These are phyloP conservation scores for Syzygium aqueum DNA, from an alignment of 345 rosid species.

Conservation along the genomic window DNA sequence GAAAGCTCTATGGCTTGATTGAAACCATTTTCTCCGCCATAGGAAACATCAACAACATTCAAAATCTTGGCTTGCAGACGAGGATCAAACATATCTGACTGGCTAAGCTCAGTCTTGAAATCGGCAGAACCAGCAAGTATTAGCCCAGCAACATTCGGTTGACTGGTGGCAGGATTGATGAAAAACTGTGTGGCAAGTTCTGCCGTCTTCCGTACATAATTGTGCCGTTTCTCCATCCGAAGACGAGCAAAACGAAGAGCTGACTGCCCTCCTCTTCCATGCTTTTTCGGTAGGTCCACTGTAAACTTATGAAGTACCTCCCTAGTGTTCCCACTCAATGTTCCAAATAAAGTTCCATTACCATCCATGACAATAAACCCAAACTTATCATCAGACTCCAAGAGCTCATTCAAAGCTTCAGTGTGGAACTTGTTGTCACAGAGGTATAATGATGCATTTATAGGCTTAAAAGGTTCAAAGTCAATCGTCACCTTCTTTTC, in stretches of 20 bases:
- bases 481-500: conserved; percentile 92
- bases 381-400: conserved; percentile 88
- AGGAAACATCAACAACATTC: conserved; percentile 88
- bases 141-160: conserved; percentile 84
- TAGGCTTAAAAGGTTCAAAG: conserved; percentile 91
- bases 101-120: conserved; percentile 90
- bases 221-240: conserved; percentile 91
- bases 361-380: conserved; percentile 96
- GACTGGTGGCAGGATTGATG: conserved; percentile 86
- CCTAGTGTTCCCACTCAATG: conserved; percentile 84
- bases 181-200: conserved; percentile 92
- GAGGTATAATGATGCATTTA: conserved; percentile 77
- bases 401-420: conserved; percentile 73
- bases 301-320: conserved; percentile 88
- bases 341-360: conserved; percentile 83
- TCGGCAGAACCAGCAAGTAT: conserved; percentile 96
- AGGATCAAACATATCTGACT: conserved; percentile 95
- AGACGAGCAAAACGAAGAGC: conserved; percentile 96
- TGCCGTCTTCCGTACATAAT: conserved; percentile 89
- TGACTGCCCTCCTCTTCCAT: conserved; percentile 95
- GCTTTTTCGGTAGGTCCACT: conserved; percentile 90
- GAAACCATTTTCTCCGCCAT: conserved; percentile 91
- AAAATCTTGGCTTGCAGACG: conserved; percentile 89
- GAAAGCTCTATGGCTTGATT: conserved; percentile 90
- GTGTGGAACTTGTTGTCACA: conserved; percentile 92